Conservation (phyloP, 805 yeast species). For the Barnettozyma siamensis region DNA sequence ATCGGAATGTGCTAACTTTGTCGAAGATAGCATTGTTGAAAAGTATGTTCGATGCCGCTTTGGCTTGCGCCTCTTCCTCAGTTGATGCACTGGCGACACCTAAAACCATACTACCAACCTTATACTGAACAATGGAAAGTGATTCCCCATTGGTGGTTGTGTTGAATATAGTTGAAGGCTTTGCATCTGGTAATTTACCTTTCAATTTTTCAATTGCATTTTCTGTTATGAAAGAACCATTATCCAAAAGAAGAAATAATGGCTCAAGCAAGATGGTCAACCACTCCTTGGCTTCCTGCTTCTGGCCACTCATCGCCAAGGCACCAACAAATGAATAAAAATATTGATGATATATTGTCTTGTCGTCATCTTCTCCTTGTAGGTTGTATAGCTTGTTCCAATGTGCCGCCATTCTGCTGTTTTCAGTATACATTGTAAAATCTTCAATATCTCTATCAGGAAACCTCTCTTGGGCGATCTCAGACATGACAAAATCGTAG, state of each 20-base stretch:
- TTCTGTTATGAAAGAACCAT: neutral
- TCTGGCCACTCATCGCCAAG: neutral
- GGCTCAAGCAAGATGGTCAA: constrained; percentile 9
- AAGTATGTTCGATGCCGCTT: constrained; percentile 1
- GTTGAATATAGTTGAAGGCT: neutral
- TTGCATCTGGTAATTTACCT: neutral
- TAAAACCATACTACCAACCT: neutral
- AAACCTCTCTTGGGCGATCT: constrained; percentile 5
- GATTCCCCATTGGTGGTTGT: neutral
- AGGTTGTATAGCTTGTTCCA: constrained; percentile 7
- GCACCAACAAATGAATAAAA: constrained; percentile 12
- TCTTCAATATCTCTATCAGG: constrained; percentile 6
- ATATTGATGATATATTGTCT: constrained; percentile 1
- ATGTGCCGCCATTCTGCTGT: neutral
- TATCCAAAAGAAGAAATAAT: constrained; percentile 1
- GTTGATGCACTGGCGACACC: constrained; percentile 4
- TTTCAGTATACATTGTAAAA: constrained; percentile 1
- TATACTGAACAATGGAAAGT: constrained; percentile 1
- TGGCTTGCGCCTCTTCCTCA: constrained; percentile 2
- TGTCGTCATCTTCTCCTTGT: neutral
- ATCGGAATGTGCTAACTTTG: neutral
- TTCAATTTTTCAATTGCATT: constrained; percentile 4
- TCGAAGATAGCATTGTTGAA: constrained; percentile 4
- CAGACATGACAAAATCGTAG: constrained; percentile 3
- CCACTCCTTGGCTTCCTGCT: constrained; percentile 5